Percentiles rank a stretch among this genome's conserved stretches.
Evolutionary conservation across 1,284 basidiomycete species (phyloP).

Genomic region (Cutaneotrichosporon sp.): DNA sequence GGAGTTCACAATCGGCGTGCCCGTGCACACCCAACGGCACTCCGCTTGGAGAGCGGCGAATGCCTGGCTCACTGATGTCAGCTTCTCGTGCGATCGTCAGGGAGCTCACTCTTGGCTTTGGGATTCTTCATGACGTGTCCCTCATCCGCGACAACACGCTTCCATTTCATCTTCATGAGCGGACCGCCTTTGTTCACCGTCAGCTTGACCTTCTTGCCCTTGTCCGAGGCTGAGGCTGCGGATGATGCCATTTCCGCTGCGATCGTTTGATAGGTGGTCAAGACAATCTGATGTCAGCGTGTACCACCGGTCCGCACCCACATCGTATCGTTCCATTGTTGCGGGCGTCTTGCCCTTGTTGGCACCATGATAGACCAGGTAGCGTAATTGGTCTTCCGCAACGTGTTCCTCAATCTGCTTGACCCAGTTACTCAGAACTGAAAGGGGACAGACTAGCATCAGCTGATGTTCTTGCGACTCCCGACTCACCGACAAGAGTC

Average conservation of each 20-base stretch:
- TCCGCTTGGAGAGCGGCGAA: conserved; percentile 65
- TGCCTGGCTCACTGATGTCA: conserved; percentile 57
- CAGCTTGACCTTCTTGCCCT: conserved; percentile 33
- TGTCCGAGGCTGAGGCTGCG: conserved; percentile 11
- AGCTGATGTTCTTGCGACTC: neutral
- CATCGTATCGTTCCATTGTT: conserved; percentile 63
- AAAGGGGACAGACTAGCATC: conserved; percentile 70
- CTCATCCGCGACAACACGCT: conserved; percentile 81
- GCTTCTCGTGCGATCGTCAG: neutral
- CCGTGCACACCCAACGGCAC: conserved; percentile 60
- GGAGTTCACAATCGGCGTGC: conserved; percentile 82
- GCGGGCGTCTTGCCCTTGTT: conserved; percentile 59
- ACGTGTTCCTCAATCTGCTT: conserved; percentile 79
- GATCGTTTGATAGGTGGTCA: conserved; percentile 78
- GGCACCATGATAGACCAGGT: conserved; percentile 61
- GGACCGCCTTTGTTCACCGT: conserved; percentile 46
- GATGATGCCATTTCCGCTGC: conserved; percentile 21
- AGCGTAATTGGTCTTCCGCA: conserved; percentile 55
- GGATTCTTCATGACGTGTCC: conserved; percentile 81
- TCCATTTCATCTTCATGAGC: conserved; percentile 71
- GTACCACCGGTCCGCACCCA: conserved; percentile 11
- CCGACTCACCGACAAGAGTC: conserved; percentile 65
- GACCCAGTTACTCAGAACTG: conserved; percentile 85
- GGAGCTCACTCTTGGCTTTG: conserved; percentile 60
- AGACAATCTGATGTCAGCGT: conserved; percentile 54